These are phyloP conservation scores for Pythium brassicae DNA, from an alignment of 352 stramenopile species.

Conservation along the genomic window DNA sequence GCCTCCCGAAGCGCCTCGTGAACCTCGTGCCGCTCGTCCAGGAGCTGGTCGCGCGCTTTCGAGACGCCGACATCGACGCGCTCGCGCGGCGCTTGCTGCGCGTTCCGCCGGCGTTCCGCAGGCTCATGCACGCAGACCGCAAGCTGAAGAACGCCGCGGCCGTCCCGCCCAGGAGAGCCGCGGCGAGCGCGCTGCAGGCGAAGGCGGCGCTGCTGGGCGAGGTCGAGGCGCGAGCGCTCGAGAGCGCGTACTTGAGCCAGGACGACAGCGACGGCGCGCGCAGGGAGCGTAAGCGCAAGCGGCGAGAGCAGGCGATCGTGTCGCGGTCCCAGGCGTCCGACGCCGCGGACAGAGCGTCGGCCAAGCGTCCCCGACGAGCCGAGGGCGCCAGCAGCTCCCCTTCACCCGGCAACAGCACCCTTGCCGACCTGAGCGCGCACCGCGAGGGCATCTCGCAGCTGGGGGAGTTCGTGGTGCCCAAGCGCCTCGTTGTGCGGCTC, in stretches of 20 bases:
- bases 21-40: conserved; percentile 62
- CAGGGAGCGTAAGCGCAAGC: conserved; percentile 39
- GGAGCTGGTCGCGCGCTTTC: conserved; percentile 34
- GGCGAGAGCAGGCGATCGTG: conserved; percentile 43
- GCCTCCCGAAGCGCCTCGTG: conserved; percentile 51
- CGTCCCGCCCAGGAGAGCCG: conserved; percentile 6
- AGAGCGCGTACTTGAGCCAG: conserved; percentile 64
- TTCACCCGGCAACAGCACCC: not conserved
- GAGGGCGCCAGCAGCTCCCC: not conserved
- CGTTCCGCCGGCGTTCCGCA: conserved; percentile 26
- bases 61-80: conserved; percentile 27
- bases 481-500: conserved; percentile 41
- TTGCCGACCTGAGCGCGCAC: conserved; percentile 46
- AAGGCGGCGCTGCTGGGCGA: conserved; percentile 12
- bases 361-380: not conserved
- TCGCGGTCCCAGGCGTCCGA: conserved; percentile 31
- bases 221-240: conserved; percentile 25
- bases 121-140: conserved; percentile 38
- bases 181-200: not conserved
- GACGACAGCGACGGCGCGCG: conserved; percentile 18
- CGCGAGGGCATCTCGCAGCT: conserved; percentile 42
- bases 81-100: conserved; percentile 29
- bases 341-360: not conserved
- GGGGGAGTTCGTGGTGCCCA: conserved; percentile 33
- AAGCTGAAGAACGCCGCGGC: conserved; percentile 22